phyloP scores from a whole-genome alignment of 306 rosid species.

The Gastrolobium villosum region DNA sequence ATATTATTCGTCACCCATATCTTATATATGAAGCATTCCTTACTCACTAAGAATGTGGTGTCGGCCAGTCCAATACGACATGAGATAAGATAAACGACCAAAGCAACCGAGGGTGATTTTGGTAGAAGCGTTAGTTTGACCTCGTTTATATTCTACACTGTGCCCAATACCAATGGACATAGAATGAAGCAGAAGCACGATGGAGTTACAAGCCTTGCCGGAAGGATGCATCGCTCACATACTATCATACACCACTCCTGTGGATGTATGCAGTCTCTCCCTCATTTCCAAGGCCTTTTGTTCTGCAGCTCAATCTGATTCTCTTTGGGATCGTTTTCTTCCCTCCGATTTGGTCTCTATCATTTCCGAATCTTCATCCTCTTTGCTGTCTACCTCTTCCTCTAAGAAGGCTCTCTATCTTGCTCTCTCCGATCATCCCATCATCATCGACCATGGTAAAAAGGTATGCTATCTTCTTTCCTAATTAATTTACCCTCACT shows the following conservation, averaged over 20 bases:
- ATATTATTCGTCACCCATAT: no score
- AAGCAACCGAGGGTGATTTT: no score
- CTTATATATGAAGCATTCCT: no score
- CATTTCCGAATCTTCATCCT: not conserved
- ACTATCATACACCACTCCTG: slow-evolving; percentile 25
- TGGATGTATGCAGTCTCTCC: slow-evolving; percentile 30
- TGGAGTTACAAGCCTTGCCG: not conserved
- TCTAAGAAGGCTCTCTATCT: slow-evolving; percentile 41
- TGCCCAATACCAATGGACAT: not conserved
- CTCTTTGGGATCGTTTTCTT: slow-evolving; percentile 32
- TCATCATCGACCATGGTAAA: slow-evolving; percentile 17
- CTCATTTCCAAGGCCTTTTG: slow-evolving; percentile 23
- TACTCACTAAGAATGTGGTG: no score
- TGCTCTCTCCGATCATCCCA: slow-evolving; percentile 5
- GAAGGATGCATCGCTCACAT: slow-evolving; percentile 42
- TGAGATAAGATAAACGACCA: no score
- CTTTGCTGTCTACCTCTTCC: not conserved
- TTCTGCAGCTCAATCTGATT: slow-evolving; percentile 41
- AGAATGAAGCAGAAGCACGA: not conserved
- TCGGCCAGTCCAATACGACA: no score
- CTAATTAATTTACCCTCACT: no score
- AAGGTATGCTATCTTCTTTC: slow-evolving; percentile 31
- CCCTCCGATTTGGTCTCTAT: slow-evolving; percentile 20
- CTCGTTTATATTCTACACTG: no score
- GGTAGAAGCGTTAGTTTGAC: no score